These are phyloP conservation scores for Talaromyces proteolyticus DNA, from an alignment of 495 filamentous ascomycete genomes.

Conservation along the genomic window DNA sequence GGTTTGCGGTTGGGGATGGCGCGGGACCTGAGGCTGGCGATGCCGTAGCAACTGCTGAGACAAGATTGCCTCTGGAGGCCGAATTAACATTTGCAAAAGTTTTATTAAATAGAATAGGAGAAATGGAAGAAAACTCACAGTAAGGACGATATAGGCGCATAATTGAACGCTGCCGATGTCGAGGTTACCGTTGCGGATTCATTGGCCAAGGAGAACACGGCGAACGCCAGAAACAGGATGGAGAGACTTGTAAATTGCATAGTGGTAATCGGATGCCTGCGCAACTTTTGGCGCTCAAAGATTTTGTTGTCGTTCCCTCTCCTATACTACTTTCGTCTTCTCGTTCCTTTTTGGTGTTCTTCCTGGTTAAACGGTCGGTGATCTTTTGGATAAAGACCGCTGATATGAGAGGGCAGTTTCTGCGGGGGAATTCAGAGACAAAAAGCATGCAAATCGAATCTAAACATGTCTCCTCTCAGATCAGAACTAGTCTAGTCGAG, in stretches of 20 bases:
- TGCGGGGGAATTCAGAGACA: too few relatives aligned
- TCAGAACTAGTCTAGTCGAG: too few relatives aligned
- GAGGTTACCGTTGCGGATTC: background rate
- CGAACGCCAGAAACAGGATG: background rate
- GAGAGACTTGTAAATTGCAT: background rate
- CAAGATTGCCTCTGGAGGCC: background rate
- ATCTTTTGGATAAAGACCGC: too few relatives aligned
- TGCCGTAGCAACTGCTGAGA: conserved; percentile 1
- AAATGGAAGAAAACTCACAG: background rate
- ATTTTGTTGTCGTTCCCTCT: too few relatives aligned
- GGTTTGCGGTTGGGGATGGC: conserved; percentile 15
- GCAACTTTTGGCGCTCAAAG: too few relatives aligned
- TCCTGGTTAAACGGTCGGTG: too few relatives aligned
- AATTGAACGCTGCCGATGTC: background rate
- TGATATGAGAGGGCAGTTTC: too few relatives aligned
- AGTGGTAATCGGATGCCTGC: background rate
- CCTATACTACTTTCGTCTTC: too few relatives aligned
- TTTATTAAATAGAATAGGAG: background rate
- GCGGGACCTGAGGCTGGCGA: conserved; percentile 7
- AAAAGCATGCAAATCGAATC: too few relatives aligned
- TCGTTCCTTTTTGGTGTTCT: too few relatives aligned
- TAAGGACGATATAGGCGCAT: background rate
- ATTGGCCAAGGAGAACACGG: background rate
- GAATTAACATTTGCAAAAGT: background rate
- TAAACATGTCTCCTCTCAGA: too few relatives aligned